Evolutionary conservation across 2,329 filamentous ascomycete species (phyloP).

Genomic region (Teratosphaeria gauchensis): DNA sequence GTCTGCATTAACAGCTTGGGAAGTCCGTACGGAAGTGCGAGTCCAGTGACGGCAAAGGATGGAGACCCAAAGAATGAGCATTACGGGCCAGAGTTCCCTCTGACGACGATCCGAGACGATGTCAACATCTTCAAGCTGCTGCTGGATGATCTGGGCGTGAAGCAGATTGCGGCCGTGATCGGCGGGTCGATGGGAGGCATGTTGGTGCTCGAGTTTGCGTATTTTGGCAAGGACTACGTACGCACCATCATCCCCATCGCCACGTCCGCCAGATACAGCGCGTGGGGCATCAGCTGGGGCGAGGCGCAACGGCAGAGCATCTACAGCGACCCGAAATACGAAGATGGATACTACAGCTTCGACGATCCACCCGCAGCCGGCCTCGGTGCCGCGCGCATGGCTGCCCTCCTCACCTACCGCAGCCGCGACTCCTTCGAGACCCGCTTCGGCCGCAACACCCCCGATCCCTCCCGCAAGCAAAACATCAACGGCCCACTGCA

Average conservation of each 20-base stretch:
- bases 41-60: conserved; percentile 79
- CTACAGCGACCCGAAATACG: conserved; percentile 96
- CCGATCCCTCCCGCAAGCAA: conserved; percentile 72
- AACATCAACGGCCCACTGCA: conserved; percentile 61
- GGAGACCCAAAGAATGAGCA: conserved; percentile 62
- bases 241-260: conserved; percentile 73
- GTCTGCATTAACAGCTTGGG: conserved; percentile 80
- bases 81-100: conserved; percentile 91
- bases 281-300: conserved; percentile 86
- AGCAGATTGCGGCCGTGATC: conserved; percentile 67
- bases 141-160: conserved; percentile 70
- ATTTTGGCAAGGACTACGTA: conserved; percentile 79
- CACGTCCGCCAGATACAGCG: conserved; percentile 74
- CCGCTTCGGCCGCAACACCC: conserved; percentile 85
- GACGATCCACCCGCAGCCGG: conserved; percentile 78
- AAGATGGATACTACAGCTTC: conserved; percentile 89
- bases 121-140: conserved; percentile 77
- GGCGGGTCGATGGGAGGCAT: conserved; percentile 83
- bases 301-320: conserved; percentile 87
- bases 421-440: conserved; percentile 96
- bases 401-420: conserved; percentile 87
- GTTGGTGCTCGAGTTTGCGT: conserved; percentile 87
- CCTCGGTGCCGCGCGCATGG: conserved; percentile 91
- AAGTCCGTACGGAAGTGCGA: conserved; percentile 79
- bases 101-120: conserved; percentile 92